These are phyloP conservation scores for Fusarium tricinctum DNA, from an alignment of 2,329 filamentous ascomycete species.

Conservation along the genomic window DNA sequence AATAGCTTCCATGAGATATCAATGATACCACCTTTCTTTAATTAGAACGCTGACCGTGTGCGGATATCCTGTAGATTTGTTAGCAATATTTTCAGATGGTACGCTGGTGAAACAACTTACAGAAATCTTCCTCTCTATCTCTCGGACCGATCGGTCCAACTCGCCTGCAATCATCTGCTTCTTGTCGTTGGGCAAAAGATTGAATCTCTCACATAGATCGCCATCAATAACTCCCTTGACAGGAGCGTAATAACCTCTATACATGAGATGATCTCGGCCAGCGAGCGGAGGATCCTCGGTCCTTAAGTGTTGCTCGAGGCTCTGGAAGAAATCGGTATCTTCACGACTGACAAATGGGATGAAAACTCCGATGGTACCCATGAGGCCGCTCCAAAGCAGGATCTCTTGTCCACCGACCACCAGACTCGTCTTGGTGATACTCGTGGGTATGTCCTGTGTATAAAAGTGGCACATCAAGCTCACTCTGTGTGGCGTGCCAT, in stretches of 20 bases:
- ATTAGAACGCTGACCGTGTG: slow-evolving; percentile 71
- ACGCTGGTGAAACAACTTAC: slow-evolving; percentile 55
- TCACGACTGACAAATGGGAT: slow-evolving; percentile 93
- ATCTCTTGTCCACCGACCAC: slow-evolving; percentile 94
- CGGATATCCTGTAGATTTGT: slow-evolving; percentile 65
- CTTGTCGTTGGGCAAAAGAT: slow-evolving; percentile 85
- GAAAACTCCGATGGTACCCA: slow-evolving; percentile 93
- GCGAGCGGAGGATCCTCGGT: slow-evolving; percentile 89
- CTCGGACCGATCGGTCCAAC: slow-evolving; percentile 87
- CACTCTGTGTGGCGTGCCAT: slow-evolving; percentile 87
- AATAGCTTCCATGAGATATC: slow-evolving; percentile 45
- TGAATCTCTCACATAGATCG: slow-evolving; percentile 93
- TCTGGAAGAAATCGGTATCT: slow-evolving; percentile 98
- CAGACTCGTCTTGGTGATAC: slow-evolving; percentile 88
- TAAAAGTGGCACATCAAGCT: slow-evolving; percentile 91
- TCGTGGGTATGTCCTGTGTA: slow-evolving; percentile 91
- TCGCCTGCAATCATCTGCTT: slow-evolving; percentile 96
- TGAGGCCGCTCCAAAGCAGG: slow-evolving; percentile 92
- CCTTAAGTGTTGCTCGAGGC: slow-evolving; percentile 88
- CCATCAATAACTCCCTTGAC: slow-evolving; percentile 98
- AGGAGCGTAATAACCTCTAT: slow-evolving; percentile 94
- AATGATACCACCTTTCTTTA: slow-evolving; percentile 41
- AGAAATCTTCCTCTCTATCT: slow-evolving; percentile 97
- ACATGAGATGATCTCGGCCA: slow-evolving; percentile 95
- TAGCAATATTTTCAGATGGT: slow-evolving; percentile 34